Base-by-base conservation (phyloP, 163 green algal genomes). In the Chlamydomonas reinhardtii region DNA sequence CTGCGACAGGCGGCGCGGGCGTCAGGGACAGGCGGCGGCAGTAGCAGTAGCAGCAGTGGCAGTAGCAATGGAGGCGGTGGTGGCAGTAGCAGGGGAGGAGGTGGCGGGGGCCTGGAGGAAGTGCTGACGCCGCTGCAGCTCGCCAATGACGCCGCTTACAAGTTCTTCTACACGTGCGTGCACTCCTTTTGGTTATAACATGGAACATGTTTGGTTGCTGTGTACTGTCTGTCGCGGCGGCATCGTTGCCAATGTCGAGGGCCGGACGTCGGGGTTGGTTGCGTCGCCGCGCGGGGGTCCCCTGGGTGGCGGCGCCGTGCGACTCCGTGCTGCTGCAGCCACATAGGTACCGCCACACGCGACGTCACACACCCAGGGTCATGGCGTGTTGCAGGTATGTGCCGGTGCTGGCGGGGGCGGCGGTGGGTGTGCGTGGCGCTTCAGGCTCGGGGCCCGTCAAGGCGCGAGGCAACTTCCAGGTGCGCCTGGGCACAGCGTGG, bases 101-200 rank as follows among this genome's bases (percentile, higher is more conserved):
- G 39, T 48, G 39, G 39, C 8, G 65, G 6, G 31, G 39, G 14
- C 25, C 65, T 75, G 76, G 76, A 73, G 24, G n/a, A 35, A 4
- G 29, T 56, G 62, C 35, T 85, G 31, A 70, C 80, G 27, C 80
- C 70, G 69, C 70, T 86, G 56, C 80, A 86, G 71, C 29, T 86
- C 3, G 80, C 80, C 3, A 80, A 79, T 19, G 80, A 86, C 9
- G 25, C 34, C 4, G 70, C 71, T 0, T 86, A 86, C 80, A 35
- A 64, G 31, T 86, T 86, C 61, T 86, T 86, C 19, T 86, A 86
- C 70, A 73, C 56, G 80, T 86, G 69, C 64, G 80, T 48, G 73
- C 27, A 27, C 43, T 54, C 11, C 43, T 54, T 6, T 6, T 16
- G 43, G 43, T 54, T 54, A 16, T 11, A n/a, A n/a, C n/a, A n/a